These are phyloP conservation scores for Dryas alaskensis DNA, from an alignment of 306 rosid genomes.

Conservation along the genomic window DNA sequence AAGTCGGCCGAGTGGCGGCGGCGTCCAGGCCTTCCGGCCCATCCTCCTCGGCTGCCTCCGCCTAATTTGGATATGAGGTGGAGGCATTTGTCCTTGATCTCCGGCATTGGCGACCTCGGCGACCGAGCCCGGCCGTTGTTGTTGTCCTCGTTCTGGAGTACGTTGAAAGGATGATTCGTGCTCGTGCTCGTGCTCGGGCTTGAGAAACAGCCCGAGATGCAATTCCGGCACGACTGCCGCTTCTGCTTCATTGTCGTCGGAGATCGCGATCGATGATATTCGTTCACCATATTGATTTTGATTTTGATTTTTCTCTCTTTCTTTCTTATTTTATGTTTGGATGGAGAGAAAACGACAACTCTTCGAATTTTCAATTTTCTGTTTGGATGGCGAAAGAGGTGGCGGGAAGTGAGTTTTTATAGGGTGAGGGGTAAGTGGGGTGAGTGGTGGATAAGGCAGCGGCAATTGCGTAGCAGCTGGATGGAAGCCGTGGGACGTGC, in stretches of 20 bases:
- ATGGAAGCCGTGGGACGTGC: too few relatives aligned
- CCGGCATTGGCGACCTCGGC: constrained; percentile 33
- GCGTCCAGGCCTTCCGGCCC: neutral
- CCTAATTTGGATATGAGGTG: constrained; percentile 14
- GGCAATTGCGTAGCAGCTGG: too few relatives aligned
- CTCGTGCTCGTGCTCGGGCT: constrained; percentile 10
- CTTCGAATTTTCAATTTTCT: too few relatives aligned
- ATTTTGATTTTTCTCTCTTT: neutral
- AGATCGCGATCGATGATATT: neutral
- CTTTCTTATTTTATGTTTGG: neutral
- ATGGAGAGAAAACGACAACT: too few relatives aligned
- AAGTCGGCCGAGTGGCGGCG: constrained; percentile 18
- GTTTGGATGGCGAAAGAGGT: neutral
- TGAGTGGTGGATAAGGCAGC: too few relatives aligned
- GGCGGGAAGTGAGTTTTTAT: too few relatives aligned
- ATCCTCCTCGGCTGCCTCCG: neutral
- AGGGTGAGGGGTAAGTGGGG: too few relatives aligned
- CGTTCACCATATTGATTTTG: constrained; percentile 16
- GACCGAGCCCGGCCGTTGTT: neutral
- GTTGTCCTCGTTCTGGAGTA: constrained; percentile 1
- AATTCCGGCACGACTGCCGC: neutral
- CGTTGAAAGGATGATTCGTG: constrained; percentile 16
- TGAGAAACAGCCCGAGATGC: constrained; percentile 31
- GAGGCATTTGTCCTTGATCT: constrained; percentile 19
- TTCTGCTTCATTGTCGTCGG: constrained; percentile 18